Evolutionary conservation across 1,284 basidiomycete species (phyloP).

Genomic region (Moesziomyces sp.): DNA sequence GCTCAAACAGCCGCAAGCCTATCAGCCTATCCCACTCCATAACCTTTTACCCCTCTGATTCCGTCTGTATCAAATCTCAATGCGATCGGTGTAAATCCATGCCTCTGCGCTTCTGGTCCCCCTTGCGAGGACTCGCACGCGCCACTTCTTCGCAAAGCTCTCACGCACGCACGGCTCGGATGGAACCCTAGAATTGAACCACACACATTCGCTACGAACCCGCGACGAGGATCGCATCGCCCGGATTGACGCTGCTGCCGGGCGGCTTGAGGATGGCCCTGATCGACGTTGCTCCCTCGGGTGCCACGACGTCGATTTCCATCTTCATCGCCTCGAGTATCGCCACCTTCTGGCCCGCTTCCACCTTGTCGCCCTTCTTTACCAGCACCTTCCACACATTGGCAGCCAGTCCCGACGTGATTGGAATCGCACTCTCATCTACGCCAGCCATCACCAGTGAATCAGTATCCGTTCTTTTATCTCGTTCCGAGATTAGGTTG

Average conservation of each 20-base stretch:
- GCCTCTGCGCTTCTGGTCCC: no score
- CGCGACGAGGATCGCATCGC: slow-evolving; percentile 20
- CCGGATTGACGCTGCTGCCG: slow-evolving; percentile 22
- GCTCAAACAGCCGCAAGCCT: no score
- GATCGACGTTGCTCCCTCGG: slow-evolving; percentile 8
- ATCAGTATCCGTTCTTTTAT: no score
- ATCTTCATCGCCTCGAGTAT: slow-evolving; percentile 81
- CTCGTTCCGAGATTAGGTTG: no score
- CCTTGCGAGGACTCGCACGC: no score
- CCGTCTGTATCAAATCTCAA: background rate
- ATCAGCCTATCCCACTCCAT: no score
- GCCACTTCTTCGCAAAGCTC: no score
- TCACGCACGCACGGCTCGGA: no score
- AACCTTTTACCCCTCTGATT: background rate
- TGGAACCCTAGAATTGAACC: no score
- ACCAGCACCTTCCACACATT: slow-evolving; percentile 74
- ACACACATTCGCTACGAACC: background rate
- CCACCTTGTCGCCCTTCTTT: slow-evolving; percentile 71
- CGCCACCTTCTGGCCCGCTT: slow-evolving; percentile 72
- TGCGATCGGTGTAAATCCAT: no score
- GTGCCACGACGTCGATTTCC: slow-evolving; percentile 68
- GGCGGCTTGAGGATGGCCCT: slow-evolving; percentile 21
- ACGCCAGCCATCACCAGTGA: background rate
- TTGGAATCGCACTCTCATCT: slow-evolving; percentile 28
- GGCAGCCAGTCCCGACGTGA: slow-evolving; percentile 72